These are phyloP conservation scores for Hypoxylon subgilvum DNA, from an alignment of 495 filamentous ascomycete genomes.

Conservation along the genomic window DNA sequence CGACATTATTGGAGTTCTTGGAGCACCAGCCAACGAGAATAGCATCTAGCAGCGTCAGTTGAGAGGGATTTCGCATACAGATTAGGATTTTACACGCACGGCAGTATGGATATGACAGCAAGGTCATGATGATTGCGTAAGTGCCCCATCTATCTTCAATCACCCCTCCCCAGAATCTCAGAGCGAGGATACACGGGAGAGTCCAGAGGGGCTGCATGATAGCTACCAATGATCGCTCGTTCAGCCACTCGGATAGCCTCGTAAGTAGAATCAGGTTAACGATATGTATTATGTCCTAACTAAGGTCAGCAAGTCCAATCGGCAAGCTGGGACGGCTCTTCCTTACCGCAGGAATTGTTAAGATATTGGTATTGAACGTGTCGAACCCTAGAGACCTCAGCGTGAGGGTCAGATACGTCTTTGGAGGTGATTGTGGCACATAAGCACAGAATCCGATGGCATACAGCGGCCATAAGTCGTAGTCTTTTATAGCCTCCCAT, in stretches of 20 bases:
- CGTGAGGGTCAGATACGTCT: conserved; percentile 68
- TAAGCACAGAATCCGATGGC: conserved; percentile 64
- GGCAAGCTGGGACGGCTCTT: not conserved
- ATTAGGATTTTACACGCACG: conserved; percentile 26
- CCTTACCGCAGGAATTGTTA: conserved; percentile 66
- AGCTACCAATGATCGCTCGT: conserved; percentile 62
- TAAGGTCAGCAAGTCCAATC: not conserved
- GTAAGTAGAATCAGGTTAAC: conserved; percentile 58
- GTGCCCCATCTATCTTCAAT: conserved; percentile 55
- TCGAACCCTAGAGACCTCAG: conserved; percentile 66
- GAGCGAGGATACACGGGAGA: conserved; percentile 61
- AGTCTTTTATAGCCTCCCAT: conserved; percentile 67
- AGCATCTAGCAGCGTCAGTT: conserved; percentile 45
- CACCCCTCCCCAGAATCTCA: conserved; percentile 48
- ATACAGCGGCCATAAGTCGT: conserved; percentile 77
- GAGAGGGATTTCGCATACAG: not conserved
- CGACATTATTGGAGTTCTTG: conserved; percentile 70
- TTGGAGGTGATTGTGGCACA: conserved; percentile 63
- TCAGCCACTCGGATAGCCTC: conserved; percentile 63
- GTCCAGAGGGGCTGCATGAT: conserved; percentile 63
- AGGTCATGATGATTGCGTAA: conserved; percentile 59
- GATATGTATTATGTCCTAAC: conserved; percentile 55
- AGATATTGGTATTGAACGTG: conserved; percentile 71
- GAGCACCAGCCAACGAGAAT: conserved; percentile 70
- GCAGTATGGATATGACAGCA: conserved; percentile 54